Evolutionary conservation across 495 filamentous ascomycete genomes (phyloP).

Genomic region (Podospora pseudopauciseta): DNA sequence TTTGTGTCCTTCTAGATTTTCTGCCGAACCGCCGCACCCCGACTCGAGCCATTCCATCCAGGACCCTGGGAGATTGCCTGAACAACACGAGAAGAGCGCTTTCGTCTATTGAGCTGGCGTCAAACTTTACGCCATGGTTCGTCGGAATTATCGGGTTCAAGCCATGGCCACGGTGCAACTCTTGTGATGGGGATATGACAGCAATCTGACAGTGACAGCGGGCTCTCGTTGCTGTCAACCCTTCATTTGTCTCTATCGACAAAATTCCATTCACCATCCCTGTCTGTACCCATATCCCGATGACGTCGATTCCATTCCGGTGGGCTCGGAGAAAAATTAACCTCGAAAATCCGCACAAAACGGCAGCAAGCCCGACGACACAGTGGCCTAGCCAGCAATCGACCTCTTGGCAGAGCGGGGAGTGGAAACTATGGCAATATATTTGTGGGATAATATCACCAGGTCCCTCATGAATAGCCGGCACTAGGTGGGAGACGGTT

Average conservation of each 20-base stretch:
- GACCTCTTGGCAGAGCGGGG: slow-evolving; percentile 2
- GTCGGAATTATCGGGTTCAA: slow-evolving; percentile 12
- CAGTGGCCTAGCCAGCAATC: not conserved
- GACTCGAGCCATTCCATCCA: not conserved
- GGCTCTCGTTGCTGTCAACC: not conserved
- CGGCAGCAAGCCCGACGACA: not conserved
- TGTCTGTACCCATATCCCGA: not conserved
- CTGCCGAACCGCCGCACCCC: slow-evolving; percentile 8
- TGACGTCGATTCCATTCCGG: not conserved
- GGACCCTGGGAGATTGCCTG: not conserved
- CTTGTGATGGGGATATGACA: no score
- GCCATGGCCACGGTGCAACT: no score
- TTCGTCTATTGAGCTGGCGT: not conserved
- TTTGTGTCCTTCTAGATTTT: slow-evolving; percentile 13
- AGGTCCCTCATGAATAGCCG: not conserved
- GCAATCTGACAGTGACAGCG: no score
- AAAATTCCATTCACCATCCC: not conserved
- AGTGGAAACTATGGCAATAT: not conserved
- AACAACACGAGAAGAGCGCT: not conserved
- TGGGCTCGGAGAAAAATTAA: not conserved
- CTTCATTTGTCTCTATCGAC: not conserved
- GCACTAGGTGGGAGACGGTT: not conserved
- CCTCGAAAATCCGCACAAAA: not conserved
- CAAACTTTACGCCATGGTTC: not conserved
- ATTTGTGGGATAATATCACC: slow-evolving; percentile 2